Evolutionary conservation across 441 rosid species (phyloP).

Genomic region (Bocquillonia castaneifolia): DNA sequence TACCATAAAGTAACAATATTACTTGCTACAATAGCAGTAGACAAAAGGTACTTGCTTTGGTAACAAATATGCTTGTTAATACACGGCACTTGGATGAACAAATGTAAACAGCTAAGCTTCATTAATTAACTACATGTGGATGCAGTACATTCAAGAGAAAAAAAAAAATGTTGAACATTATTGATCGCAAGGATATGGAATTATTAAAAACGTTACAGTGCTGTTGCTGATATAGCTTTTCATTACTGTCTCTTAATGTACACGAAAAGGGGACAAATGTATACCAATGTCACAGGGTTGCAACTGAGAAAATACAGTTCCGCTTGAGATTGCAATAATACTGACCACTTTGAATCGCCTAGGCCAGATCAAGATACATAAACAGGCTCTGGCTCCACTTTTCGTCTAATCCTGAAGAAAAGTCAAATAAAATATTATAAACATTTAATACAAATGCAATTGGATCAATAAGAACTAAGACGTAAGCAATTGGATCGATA

Average conservation of each 20-base stretch:
- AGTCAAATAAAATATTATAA: background rate
- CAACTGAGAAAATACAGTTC: slow-evolving; percentile 1
- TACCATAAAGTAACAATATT: background rate
- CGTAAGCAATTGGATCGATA: background rate
- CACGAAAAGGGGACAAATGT: background rate
- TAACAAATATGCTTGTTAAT: background rate
- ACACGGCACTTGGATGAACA: background rate
- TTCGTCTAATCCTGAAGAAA: slow-evolving; percentile 67
- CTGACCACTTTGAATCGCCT: background rate
- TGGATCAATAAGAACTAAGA: background rate
- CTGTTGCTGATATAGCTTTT: background rate
- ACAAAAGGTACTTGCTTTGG: slow-evolving; percentile 1
- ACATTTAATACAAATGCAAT: background rate
- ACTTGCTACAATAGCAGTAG: background rate
- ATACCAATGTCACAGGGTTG: background rate
- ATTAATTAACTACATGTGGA: background rate
- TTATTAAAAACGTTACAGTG: background rate
- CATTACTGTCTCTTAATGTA: background rate
- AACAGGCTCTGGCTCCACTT: slow-evolving; percentile 70
- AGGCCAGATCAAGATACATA: slow-evolving; percentile 40
- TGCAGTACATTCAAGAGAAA: background rate
- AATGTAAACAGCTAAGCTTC: background rate
- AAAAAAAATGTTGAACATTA: background rate
- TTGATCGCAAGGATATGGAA: background rate
- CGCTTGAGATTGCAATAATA: background rate